Percentiles rank a stretch among this genome's conserved stretches.
These are phyloP conservation scores for Zygoascus bituminiphila DNA, from an alignment of 805 yeast genomes.

Conservation along the genomic window DNA sequence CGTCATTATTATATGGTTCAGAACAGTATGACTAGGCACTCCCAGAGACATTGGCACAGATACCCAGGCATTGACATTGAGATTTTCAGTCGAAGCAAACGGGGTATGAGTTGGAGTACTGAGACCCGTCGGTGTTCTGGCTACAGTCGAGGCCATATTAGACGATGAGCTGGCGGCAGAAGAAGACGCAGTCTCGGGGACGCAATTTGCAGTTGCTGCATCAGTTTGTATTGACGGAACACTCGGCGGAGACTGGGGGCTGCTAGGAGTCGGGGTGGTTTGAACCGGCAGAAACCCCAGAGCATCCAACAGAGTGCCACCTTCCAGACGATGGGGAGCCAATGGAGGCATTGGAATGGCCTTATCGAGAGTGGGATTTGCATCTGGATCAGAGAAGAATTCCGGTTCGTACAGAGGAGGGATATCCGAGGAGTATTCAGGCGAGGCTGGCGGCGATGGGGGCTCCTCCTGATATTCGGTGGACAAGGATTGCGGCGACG, in stretches of 20 bases:
- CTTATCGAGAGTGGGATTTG: background rate
- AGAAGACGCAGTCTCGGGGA: background rate
- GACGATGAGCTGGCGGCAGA: background rate
- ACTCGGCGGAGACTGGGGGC: background rate
- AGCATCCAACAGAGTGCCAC: background rate
- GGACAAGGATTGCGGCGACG: background rate
- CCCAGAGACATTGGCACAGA: slow-evolving; percentile 3
- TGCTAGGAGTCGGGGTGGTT: background rate
- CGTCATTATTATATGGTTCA: slow-evolving; percentile 79
- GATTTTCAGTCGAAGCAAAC: background rate
- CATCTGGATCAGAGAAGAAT: background rate
- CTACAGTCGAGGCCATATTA: background rate
- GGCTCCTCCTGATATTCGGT: background rate
- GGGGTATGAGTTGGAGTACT: background rate
- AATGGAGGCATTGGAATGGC: background rate
- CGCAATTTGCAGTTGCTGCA: background rate
- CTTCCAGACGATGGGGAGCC: slow-evolving; percentile 1
- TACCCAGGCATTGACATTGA: background rate
- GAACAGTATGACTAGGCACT: slow-evolving; percentile 69
- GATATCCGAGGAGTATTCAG: background rate
- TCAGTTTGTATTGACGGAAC: too few species aligned
- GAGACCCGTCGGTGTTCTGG: background rate
- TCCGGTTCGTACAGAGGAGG: background rate
- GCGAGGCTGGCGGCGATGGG: background rate
- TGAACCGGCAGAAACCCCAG: background rate